Conservation (phyloP, 2,329 filamentous ascomycete species). For the Aspergillus felis region DNA sequence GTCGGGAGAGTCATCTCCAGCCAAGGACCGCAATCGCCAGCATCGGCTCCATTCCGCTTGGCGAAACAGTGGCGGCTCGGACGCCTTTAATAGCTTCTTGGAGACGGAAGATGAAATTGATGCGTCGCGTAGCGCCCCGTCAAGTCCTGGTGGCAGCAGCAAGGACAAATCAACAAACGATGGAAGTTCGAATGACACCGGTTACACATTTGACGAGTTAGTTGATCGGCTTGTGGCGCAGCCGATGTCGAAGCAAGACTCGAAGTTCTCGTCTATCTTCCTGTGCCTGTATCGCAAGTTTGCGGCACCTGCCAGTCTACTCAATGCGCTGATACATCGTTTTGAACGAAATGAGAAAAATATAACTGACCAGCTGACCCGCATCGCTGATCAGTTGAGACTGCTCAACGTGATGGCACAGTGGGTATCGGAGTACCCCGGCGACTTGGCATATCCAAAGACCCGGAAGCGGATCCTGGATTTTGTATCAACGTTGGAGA, state of each 20-base stretch:
- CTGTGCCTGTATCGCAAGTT: constrained; percentile 93
- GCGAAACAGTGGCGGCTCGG: constrained; percentile 38
- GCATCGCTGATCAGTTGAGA: constrained; percentile 75
- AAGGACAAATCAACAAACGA: constrained; percentile 33
- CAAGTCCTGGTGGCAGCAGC: constrained; percentile 23
- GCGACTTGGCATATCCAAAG: constrained; percentile 78
- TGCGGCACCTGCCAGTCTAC: constrained; percentile 71
- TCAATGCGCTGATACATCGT: constrained; percentile 62
- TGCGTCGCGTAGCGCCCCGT: constrained; percentile 22
- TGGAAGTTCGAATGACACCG: constrained; percentile 31
- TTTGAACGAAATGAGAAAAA: constrained; percentile 72
- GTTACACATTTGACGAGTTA: constrained; percentile 58
- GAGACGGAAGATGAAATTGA: constrained; percentile 43
- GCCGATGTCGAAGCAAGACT: constrained; percentile 80
- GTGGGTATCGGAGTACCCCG: constrained; percentile 87
- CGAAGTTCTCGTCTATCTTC: constrained; percentile 84
- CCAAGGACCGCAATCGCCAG: constrained; percentile 27
- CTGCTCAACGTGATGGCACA: constrained; percentile 79
- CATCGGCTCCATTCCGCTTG: constrained; percentile 34
- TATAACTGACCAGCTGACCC: constrained; percentile 68
- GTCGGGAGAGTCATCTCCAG: constrained; percentile 27
- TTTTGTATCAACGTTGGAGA: constrained; percentile 71
- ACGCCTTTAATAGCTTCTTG: constrained; percentile 41
- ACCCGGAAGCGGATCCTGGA: constrained; percentile 69
- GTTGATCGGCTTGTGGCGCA: constrained; percentile 82